Evolutionary conservation across 768 basidiomycete genomes (phyloP).

Genomic region (Rhizopogon salebrosus): DNA sequence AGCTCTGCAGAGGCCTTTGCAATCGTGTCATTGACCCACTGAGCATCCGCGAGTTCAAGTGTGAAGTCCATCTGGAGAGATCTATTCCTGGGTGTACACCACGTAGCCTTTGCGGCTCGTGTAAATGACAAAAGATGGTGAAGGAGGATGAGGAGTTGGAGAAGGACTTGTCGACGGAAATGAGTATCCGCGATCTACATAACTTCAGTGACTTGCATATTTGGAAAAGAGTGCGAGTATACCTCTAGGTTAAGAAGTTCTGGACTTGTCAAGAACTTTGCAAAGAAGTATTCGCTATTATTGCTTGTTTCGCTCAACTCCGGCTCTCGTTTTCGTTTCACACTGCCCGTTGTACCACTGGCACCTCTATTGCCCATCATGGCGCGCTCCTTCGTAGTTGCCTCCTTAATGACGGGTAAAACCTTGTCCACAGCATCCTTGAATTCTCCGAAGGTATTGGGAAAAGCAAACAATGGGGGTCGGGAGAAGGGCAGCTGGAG

Average conservation of each 20-base stretch:
- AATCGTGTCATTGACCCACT: slow-evolving; percentile 74
- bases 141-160: slow-evolving; percentile 78
- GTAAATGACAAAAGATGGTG: slow-evolving; percentile 74
- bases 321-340: slow-evolving; percentile 66
- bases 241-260: slow-evolving; percentile 88
- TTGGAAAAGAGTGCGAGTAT: slow-evolving; percentile 14
- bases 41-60: slow-evolving; percentile 56
- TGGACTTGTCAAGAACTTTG: slow-evolving; percentile 87
- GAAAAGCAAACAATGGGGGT: slow-evolving; percentile 61
- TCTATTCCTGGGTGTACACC: slow-evolving; percentile 63
- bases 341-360: slow-evolving; percentile 26
- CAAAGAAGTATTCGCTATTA: slow-evolving; percentile 79
- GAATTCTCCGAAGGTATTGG: slow-evolving; percentile 57
- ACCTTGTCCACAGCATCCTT: slow-evolving; percentile 67
- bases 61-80: slow-evolving; percentile 84
- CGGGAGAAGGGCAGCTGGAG: slow-evolving; percentile 82
- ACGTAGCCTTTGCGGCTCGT: slow-evolving; percentile 54
- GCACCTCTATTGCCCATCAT: slow-evolving; percentile 74
- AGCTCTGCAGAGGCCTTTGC: slow-evolving; percentile 51
- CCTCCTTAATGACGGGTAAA: slow-evolving; percentile 76
- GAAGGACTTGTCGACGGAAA: slow-evolving; percentile 89
- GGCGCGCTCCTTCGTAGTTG: slow-evolving; percentile 81
- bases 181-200: slow-evolving; percentile 80
- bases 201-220: slow-evolving; percentile 5
- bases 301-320: slow-evolving; percentile 49